phyloP scores from a whole-genome alignment of 306 rosid species.

The Abrus pulchellus region DNA sequence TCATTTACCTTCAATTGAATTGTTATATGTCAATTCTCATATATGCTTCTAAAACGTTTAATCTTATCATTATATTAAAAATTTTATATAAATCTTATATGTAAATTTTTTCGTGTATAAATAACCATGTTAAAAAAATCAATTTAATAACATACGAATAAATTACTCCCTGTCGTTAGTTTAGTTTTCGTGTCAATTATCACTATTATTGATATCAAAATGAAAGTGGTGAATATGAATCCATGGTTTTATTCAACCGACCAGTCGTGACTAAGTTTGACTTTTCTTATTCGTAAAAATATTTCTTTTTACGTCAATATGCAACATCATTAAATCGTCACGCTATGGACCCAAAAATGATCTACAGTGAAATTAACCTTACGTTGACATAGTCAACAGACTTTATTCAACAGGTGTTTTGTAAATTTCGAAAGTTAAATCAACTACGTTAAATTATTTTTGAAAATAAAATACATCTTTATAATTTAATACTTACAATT shows the following conservation, averaged over 20 bases:
- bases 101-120: too few species aligned
- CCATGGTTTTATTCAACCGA: conserved; percentile 1
- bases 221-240: not conserved
- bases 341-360: not conserved
- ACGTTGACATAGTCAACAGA: not conserved
- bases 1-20: too few species aligned
- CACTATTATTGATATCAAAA: not conserved
- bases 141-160: not conserved
- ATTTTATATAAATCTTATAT: too few species aligned
- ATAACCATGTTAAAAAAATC: too few species aligned
- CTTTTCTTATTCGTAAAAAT: not conserved
- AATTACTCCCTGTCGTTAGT: not conserved
- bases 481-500: not conserved
- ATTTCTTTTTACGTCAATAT: not conserved
- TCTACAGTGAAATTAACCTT: not conserved
- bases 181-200: not conserved
- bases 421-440: not conserved
- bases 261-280: conserved; percentile 10
- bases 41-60: too few species aligned
- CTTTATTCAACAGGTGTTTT: conserved; percentile 10
- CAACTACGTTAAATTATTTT: not conserved
- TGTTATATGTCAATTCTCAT: too few species aligned
- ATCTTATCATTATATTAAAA: too few species aligned
- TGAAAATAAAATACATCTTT: not conserved
- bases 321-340: not conserved